Base-by-base conservation (phyloP, 1,284 basidiomycete genomes). In the Thecaphora thlaspeos region DNA sequence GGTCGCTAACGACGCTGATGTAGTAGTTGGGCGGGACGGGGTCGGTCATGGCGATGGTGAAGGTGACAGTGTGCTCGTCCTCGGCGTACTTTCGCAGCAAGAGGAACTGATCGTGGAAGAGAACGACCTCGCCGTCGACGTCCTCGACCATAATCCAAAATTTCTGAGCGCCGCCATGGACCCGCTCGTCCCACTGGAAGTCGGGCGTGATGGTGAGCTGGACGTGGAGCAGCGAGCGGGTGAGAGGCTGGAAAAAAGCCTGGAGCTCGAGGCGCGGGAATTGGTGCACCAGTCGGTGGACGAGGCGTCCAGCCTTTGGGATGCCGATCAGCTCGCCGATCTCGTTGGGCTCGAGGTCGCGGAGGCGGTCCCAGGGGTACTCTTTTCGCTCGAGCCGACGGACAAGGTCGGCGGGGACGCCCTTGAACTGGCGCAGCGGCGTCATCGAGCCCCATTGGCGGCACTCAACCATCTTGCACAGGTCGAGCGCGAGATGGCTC, bases 141-240 rank as follows among this genome's bases (percentile, higher is more conserved):
- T 94, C 91, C 80, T 98, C 92, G 7, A 96, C 82, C 94, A 94
- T 98, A 43, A 98, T 79, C 86, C 91, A 95, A 80, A 98, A 96
- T 1, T 90, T 88, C 78, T 98, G 91, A 0, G 82, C 81, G 4
- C 81, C 81, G 1, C 88, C 89, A 63, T 95, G 92, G 4, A 87
- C 71, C 75, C 85, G 88, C 26, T 82, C 74, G 68, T 83, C 88
- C 95, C 95, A 98, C n/a, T 83, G 84, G 75, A 98, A 99, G 11
- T 82, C 80, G 21, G 86, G 85, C 21, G 80, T 80, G 36, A 91
- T 82, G 1, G 80, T 81, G 38, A 93, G 83, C 2, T 82, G 82
- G 43, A 98, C 84, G 65, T 87, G 88, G 37, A 99, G 83, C 21
- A 95, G 83, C 74, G 94, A 90, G 51, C 86, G 83, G 15, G 87